Percentiles rank a stretch among this genome's conserved stretches.
These are phyloP conservation scores for Bjerkandera adusta DNA, from an alignment of 1,284 basidiomycete species.

Conservation along the genomic window DNA sequence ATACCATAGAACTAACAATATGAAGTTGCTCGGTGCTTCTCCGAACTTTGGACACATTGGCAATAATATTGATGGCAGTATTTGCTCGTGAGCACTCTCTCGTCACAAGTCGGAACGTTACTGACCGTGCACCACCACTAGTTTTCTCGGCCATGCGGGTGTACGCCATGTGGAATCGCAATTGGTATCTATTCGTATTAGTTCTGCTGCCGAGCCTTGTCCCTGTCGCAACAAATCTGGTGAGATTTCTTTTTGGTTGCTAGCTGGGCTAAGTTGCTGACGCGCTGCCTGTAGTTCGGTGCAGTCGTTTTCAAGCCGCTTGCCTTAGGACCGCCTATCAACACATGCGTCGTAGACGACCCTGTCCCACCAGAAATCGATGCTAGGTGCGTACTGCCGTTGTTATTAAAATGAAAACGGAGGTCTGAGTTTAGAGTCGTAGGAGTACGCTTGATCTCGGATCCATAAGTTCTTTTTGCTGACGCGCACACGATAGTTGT, in stretches of 20 bases:
- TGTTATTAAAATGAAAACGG: too few relatives aligned
- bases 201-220: background rate
- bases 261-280: background rate
- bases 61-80: background rate
- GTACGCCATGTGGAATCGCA: constrained; percentile 4
- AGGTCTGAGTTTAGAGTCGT: too few relatives aligned
- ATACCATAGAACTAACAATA: background rate
- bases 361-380: background rate
- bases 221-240: constrained; percentile 1
- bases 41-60: background rate
- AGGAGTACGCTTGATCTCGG: background rate
- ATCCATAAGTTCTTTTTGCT: background rate
- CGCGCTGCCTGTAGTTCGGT: too few relatives aligned
- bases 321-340: background rate
- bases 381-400: background rate
- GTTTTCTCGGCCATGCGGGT: constrained; percentile 8
- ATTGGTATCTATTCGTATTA: background rate
- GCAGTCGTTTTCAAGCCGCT: background rate
- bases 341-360: background rate
- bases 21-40: background rate
- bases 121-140: background rate
- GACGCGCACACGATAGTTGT: background rate
- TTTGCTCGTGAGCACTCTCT: background rate
- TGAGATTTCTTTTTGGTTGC: background rate
- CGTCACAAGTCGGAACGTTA: background rate